A percentile compares a stretch with the other conserved stretches of the same genome.
These are phyloP conservation scores for Stygiomarasmius scandens DNA, from an alignment of 1,284 basidiomycete genomes.

Conservation along the genomic window DNA sequence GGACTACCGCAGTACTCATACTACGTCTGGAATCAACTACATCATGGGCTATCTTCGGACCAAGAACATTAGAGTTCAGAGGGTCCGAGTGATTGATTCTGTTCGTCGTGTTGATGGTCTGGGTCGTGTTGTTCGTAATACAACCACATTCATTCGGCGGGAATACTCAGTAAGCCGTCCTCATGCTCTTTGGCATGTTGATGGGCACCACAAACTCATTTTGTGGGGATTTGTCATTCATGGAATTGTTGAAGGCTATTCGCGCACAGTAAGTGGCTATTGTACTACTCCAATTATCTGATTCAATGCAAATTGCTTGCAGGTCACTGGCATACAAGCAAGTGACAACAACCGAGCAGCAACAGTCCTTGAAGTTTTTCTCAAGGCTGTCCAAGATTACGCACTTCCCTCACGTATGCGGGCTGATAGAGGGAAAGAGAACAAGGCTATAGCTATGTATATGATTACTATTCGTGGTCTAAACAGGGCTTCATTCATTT, in stretches of 20 bases:
- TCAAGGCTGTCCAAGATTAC: slow-evolving; percentile 28
- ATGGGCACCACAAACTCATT: slow-evolving; percentile 43
- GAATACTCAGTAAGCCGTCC: slow-evolving; percentile 36
- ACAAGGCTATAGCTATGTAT: slow-evolving; percentile 21
- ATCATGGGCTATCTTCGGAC: not conserved
- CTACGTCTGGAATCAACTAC: slow-evolving; percentile 1
- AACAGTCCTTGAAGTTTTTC: slow-evolving; percentile 40
- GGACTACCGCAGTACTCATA: not conserved
- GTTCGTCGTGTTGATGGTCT: slow-evolving; percentile 5
- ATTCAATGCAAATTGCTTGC: slow-evolving; percentile 2
- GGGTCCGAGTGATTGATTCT: not conserved
- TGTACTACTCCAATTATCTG: not conserved
- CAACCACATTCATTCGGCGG: slow-evolving; percentile 23
- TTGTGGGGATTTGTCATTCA: slow-evolving; percentile 55
- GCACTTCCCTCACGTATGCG: slow-evolving; percentile 36
- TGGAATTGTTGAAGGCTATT: slow-evolving; percentile 46
- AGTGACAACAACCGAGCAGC: slow-evolving; percentile 39
- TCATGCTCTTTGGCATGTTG: slow-evolving; percentile 49
- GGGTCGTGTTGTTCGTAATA: not conserved
- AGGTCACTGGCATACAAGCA: slow-evolving; percentile 33
- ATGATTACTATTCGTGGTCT: slow-evolving; percentile 31
- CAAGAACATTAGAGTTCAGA: slow-evolving; percentile 1
- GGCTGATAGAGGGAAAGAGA: slow-evolving; percentile 35
- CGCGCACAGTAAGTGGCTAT: slow-evolving; percentile 32
- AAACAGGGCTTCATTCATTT: slow-evolving; percentile 33